phyloP scores from a whole-genome alignment of 495 filamentous ascomycete species.

The Daldinia loculata region DNA sequence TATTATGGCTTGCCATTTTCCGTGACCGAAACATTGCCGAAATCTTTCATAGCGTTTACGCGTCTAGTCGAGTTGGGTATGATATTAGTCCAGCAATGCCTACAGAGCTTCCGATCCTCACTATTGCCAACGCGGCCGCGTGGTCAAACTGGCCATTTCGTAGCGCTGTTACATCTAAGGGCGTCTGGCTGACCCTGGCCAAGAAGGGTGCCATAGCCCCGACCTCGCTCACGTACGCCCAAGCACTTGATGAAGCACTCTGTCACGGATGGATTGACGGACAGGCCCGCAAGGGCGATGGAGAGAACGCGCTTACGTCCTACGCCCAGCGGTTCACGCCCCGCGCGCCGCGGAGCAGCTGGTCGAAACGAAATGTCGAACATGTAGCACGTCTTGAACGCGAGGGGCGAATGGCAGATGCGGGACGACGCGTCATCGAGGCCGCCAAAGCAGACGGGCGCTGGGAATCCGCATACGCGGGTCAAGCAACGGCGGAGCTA shows the following conservation, averaged over 20 bases:
- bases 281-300: conserved; percentile 44
- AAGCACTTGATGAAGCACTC: conserved; percentile 64
- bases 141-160: background rate
- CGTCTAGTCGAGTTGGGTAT: too few relatives aligned
- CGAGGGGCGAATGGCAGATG: background rate
- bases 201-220: conserved; percentile 38
- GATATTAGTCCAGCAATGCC: background rate
- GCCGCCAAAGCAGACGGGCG: background rate
- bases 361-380: background rate
- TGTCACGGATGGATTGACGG: conserved; percentile 71
- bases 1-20: too few relatives aligned
- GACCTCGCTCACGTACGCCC: conserved; percentile 58
- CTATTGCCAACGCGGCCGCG: background rate
- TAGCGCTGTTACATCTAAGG: background rate
- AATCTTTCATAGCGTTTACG: too few relatives aligned
- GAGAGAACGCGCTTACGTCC: background rate
- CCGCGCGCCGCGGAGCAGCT: background rate
- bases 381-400: background rate
- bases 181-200: background rate
- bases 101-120: background rate
- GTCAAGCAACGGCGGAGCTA: background rate
- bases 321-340: conserved; percentile 38
- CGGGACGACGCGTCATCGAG: background rate
- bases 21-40: too few relatives aligned
- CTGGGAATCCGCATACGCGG: background rate